Conservation (phyloP, 73 alveolate genomes). For the Tetrahymena elliotti region DNA sequence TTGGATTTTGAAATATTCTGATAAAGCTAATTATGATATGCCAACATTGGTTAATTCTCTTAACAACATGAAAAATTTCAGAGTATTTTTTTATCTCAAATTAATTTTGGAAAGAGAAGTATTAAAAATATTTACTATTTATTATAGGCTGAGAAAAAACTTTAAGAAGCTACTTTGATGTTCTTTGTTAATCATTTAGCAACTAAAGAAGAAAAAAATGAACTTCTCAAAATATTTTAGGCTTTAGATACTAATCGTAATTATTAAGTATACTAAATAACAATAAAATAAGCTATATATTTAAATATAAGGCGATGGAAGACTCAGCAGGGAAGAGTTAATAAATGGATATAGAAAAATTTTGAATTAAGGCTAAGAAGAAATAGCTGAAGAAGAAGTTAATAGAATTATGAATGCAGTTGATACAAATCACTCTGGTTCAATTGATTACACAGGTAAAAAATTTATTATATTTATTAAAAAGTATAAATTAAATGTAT, state of each 20-base stretch:
- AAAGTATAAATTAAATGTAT: neutral
- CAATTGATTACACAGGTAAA: conserved; percentile 57
- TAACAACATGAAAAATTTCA: conserved; percentile 12
- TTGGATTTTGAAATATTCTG: conserved; percentile 14
- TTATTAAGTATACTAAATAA: neutral
- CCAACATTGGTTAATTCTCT: conserved; percentile 20
- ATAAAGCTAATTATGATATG: neutral
- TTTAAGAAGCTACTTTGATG: conserved; percentile 40
- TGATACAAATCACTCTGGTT: conserved; percentile 64
- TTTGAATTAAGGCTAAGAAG: conserved; percentile 9
- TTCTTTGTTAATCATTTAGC: conserved; percentile 33
- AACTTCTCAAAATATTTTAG: conserved; percentile 10
- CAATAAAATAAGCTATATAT: neutral
- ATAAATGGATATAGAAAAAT: conserved; percentile 47
- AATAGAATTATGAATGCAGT: conserved; percentile 53
- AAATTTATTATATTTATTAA: neutral
- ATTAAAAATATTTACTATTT: neutral
- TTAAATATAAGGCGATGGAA: conserved; percentile 8
- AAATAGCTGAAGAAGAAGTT: conserved; percentile 53
- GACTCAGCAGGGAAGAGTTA: conserved; percentile 62
- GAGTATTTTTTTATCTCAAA: too few species aligned
- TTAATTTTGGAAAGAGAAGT: neutral
- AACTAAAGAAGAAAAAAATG: conserved; percentile 37
- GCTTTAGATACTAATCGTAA: conserved; percentile 26
- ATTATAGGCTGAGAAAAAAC: conserved; percentile 25